Evolutionary conservation across 441 rosid genomes (phyloP), one percentile per base, ranked within the genome.

Genomic region (Eruca vesicaria): DNA sequence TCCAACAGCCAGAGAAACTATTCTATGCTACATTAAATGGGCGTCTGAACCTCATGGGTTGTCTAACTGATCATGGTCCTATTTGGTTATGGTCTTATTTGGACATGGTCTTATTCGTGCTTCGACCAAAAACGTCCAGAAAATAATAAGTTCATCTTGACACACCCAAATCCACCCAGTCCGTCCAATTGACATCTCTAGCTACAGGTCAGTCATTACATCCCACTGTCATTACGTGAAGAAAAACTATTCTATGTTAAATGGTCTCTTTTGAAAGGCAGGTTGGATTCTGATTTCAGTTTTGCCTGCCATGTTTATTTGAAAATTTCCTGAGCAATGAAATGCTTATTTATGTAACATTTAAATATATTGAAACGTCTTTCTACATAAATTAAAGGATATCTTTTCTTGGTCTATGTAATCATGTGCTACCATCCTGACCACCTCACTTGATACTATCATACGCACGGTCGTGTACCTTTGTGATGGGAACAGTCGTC

Each of bases 141-240:
- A n/a, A n/a, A n/a, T n/a, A n/a, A n/a, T n/a, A n/a, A n/a, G n/a
- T n/a, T n/a, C n/a, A n/a, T n/a, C n/a, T n/a, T n/a, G n/a, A n/a
- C n/a, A n/a, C n/a, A n/a, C n/a, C n/a, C n/a, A n/a, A n/a, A n/a
- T n/a, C n/a, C n/a, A n/a, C n/a, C n/a, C n/a, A n/a, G n/a, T n/a
- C n/a, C n/a, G n/a, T n/a, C n/a, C n/a, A n/a, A n/a, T n/a, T n/a
- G n/a, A n/a, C n/a, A n/a, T n/a, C n/a, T n/a, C n/a, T n/a, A n/a
- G n/a, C n/a, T n/a, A n/a, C n/a, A n/a, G n/a, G n/a, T n/a, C n/a
- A n/a, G n/a, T n/a, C n/a, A n/a, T n/a, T n/a, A n/a, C n/a, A n/a
- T n/a, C 99, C 97, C 50, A 93, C 91, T 21, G 97, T 93, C 74
- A 89, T 91, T 82, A 93, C 99, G 74, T 90, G 81, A 84, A 68